A percentile compares a stretch with the other conserved stretches of the same genome.
These are phyloP conservation scores for Arthroderma sp. DNA, from an alignment of 2,329 filamentous ascomycete genomes.

Conservation along the genomic window DNA sequence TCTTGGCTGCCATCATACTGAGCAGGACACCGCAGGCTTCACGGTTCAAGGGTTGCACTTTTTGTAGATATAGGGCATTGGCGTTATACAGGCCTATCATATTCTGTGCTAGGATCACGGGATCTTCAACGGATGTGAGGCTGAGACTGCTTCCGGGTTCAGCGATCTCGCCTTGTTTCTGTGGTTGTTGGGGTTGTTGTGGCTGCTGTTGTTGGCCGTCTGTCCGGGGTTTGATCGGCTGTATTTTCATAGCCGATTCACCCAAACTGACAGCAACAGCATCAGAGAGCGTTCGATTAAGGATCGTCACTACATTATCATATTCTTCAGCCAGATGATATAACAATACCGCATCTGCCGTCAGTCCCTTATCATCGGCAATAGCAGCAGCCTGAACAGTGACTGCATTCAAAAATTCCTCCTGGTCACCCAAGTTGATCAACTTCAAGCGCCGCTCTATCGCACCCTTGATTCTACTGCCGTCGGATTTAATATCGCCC, in stretches of 20 bases:
- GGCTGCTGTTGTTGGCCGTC: conserved; percentile 16
- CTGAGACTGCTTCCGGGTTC: conserved; percentile 38
- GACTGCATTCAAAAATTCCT: conserved; percentile 80
- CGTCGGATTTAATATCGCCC: conserved; percentile 79
- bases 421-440: conserved; percentile 65
- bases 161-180: conserved; percentile 33
- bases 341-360: conserved; percentile 82
- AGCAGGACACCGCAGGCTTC: conserved; percentile 48
- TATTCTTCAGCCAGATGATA: conserved; percentile 94
- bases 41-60: conserved; percentile 45
- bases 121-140: conserved; percentile 55
- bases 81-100: conserved; percentile 50
- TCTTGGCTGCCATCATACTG: conserved; percentile 48
- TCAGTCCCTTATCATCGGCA: conserved; percentile 86
- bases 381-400: conserved; percentile 83
- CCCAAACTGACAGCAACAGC: conserved; percentile 65
- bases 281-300: conserved; percentile 82
- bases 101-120: conserved; percentile 47
- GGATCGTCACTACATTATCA: conserved; percentile 79
- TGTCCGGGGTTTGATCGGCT: conserved; percentile 63
- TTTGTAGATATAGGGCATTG: conserved; percentile 47
- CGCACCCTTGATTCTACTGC: conserved; percentile 68
- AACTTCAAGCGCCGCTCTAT: conserved; percentile 75
- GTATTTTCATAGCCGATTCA: conserved; percentile 62
- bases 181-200: conserved; percentile 20